A percentile compares a stretch with the other conserved stretches of the same genome.
Evolutionary conservation across 1,139 yeast species (phyloP).

Genomic region (Sugiyamaella novakii): DNA sequence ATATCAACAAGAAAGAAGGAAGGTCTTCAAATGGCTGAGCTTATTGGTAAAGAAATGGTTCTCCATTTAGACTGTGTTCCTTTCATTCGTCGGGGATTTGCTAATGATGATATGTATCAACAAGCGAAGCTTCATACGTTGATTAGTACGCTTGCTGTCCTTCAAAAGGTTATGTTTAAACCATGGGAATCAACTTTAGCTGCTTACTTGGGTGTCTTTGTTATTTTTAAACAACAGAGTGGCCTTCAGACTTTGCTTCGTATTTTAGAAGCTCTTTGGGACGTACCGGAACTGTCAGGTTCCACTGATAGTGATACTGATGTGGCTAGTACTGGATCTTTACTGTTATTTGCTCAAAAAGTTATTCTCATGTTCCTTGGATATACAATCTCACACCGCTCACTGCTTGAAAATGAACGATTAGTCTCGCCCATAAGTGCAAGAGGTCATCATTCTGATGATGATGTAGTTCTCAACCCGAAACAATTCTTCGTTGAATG

Average conservation of each 20-base stretch:
- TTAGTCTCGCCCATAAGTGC: conserved; percentile 31
- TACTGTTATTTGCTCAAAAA: conserved; percentile 28
- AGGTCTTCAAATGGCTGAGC: conserved; percentile 38
- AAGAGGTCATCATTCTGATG: conserved; percentile 32
- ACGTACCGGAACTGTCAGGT: conserved; percentile 9
- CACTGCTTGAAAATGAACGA: conserved; percentile 31
- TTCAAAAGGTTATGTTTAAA: conserved; percentile 35
- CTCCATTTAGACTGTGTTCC: conserved; percentile 32
- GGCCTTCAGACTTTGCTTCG: conserved; percentile 36
- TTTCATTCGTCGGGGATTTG: conserved; percentile 15
- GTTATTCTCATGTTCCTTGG: conserved; percentile 30
- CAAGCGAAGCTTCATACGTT: conserved; percentile 27
- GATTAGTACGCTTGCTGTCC: conserved; percentile 25
- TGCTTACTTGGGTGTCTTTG: conserved; percentile 35
- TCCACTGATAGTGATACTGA: background rate
- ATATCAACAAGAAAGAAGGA: conserved; percentile 30
- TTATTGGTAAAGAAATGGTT: conserved; percentile 36
- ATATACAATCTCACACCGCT: conserved; percentile 30
- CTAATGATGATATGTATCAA: conserved; percentile 18
- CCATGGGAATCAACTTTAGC: conserved; percentile 27
- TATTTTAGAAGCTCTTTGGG: conserved; percentile 35
- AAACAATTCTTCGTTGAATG: conserved; percentile 40
- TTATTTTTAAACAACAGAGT: conserved; percentile 39
- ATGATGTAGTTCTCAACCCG: conserved; percentile 37
- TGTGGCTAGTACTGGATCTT: conserved; percentile 17